Percentiles rank a stretch among this genome's conserved stretches.
Evolutionary conservation across 345 rosid genomes (phyloP).

Genomic region (Sisymbrium irio): DNA sequence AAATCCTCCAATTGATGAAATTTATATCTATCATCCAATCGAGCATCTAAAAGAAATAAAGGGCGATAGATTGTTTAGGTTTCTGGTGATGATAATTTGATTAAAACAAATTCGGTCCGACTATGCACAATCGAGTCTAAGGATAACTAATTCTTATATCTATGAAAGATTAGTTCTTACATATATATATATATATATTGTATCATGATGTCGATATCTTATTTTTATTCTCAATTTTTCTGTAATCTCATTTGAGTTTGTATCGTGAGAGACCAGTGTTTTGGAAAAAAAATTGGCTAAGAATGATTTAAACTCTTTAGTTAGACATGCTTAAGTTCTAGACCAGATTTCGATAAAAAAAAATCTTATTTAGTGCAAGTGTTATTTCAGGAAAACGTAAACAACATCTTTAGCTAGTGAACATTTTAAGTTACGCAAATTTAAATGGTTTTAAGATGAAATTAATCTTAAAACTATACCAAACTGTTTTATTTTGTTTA

Average conservation of each 20-base stretch:
- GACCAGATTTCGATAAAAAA: too few relatives aligned
- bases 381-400: neutral
- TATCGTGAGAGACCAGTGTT: too few relatives aligned
- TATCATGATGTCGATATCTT: too few relatives aligned
- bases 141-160: neutral
- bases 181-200: too few relatives aligned
- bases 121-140: neutral
- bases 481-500: neutral
- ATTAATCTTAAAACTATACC: neutral
- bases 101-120: neutral
- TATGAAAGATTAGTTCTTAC: neutral
- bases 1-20: conserved; percentile 9
- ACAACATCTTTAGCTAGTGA: neutral
- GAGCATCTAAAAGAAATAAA: neutral
- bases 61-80: conserved; percentile 1
- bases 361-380: neutral
- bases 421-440: neutral
- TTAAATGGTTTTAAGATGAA: neutral
- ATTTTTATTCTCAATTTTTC: too few relatives aligned
- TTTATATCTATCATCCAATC: neutral
- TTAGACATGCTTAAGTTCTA: too few relatives aligned
- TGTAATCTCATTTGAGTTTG: too few relatives aligned
- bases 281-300: too few relatives aligned
- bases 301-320: too few relatives aligned
- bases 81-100: neutral